A percentile compares a stretch with the other conserved stretches of the same genome.
These are phyloP conservation scores for Fusarium sp. DNA, from an alignment of 2,329 filamentous ascomycete genomes.

Conservation along the genomic window DNA sequence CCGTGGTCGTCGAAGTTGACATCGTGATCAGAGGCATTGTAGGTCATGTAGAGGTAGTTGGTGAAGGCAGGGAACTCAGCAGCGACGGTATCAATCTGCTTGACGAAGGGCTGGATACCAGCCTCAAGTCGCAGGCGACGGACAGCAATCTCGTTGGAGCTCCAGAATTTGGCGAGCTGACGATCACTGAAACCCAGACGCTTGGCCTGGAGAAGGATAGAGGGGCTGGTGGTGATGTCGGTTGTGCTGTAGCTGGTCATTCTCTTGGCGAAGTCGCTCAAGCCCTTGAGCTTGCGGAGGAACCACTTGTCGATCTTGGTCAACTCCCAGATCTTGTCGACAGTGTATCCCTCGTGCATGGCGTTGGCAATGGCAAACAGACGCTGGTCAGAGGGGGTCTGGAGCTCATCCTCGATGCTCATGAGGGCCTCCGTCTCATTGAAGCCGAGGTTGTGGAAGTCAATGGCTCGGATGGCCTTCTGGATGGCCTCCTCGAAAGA, in stretches of 20 bases:
- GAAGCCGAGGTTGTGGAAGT: conserved; percentile 95
- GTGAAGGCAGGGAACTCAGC: conserved; percentile 95
- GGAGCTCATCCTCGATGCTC: conserved; percentile 94
- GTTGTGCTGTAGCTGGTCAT: conserved; percentile 74
- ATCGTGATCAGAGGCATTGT: conserved; percentile 90
- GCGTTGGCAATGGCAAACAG: conserved; percentile 98
- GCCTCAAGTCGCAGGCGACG: conserved; percentile 85
- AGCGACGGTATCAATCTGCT: conserved; percentile 98
- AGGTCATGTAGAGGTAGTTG: conserved; percentile 96
- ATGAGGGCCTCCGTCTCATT: conserved; percentile 91
- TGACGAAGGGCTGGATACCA: conserved; percentile 88
- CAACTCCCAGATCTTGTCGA: conserved; percentile 97
- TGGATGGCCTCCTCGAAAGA: conserved; percentile 99
- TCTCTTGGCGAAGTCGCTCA: conserved; percentile 87
- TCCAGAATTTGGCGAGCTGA: conserved; percentile 93
- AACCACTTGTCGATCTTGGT: conserved; percentile 99
- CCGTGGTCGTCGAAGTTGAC: conserved; percentile 87
- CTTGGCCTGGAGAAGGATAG: conserved; percentile 85
- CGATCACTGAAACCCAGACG: conserved; percentile 93
- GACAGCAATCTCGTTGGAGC: conserved; percentile 92
- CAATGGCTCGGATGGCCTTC: conserved; percentile 94
- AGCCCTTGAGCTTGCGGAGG: conserved; percentile 86
- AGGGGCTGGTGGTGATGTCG: conserved; percentile 71
- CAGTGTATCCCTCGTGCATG: conserved; percentile 92
- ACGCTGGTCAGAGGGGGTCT: conserved; percentile 96